Evolutionary conservation across 495 filamentous ascomycete species (phyloP), one percentile per base, ranked within the genome.

Genomic region (Penicilliopsis zonata): DNA sequence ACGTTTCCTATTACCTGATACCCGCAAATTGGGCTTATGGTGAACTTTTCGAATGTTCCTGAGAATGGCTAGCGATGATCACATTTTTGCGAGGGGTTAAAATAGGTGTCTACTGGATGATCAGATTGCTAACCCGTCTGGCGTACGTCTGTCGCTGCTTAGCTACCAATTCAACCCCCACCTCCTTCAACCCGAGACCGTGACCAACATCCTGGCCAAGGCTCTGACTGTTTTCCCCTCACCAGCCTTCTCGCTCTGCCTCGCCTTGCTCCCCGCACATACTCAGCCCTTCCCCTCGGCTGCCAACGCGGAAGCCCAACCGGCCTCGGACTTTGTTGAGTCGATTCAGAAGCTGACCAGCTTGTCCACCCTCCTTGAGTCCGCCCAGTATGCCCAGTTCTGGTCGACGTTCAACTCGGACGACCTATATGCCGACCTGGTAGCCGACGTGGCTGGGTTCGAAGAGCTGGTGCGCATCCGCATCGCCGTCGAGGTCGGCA

Each of bases 131-230:
- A 8, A 28, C 13, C 5, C 26, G 26, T 8, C 9, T 23, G 26
- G 7, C 15, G 9, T 15, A 14, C 31, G 9, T 22, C 30, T 24
- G n/a, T 10, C 25, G 4, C 9, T 9, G 16, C 14, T 35, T 46
- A 98, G 92, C 37, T 99, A 96, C 76, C 92, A 99, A 68, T 94
- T 99, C 72, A 99, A 99, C 73, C 88, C 90, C 13, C 86, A 95
- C 72, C 86, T 94, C 44, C 76, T 86, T 59, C 86, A 86, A 58
- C 80, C 94, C 47, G 92, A 99, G 63, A 84, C 82, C 47, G 84
- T 86, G 53, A 95, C 92, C 69, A 95, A 95, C 70, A 80, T 95
- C 74, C 85, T 99, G 55, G 83, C 88, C 63, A 96, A 96, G 73
- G 74, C 86, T 36, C 76, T 99, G 48, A 94, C 88, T 43, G 82